phyloP scores from a whole-genome alignment of 768 basidiomycete genomes.

The Chalciporus sphaerocephalus region DNA sequence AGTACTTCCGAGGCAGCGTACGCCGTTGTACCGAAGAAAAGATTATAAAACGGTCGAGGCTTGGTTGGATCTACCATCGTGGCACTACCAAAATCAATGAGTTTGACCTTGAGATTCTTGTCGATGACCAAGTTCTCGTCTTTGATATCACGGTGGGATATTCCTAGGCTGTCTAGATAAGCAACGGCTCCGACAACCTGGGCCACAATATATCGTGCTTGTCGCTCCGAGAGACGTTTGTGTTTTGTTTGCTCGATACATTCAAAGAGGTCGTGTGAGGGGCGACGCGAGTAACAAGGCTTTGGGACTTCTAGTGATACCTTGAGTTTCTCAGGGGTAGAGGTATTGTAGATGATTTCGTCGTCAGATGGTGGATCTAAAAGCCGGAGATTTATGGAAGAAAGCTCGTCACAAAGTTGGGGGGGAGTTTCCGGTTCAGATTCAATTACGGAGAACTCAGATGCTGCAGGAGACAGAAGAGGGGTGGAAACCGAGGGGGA shows the following conservation, averaged over 20 bases:
- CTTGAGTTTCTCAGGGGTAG: slow-evolving; percentile 6
- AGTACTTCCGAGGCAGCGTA: slow-evolving; percentile 96
- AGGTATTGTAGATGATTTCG: slow-evolving; percentile 3
- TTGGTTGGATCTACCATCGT: slow-evolving; percentile 62
- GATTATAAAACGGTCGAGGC: slow-evolving; percentile 62
- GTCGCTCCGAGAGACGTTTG: slow-evolving; percentile 71
- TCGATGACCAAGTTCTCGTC: slow-evolving; percentile 92
- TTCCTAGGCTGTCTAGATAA: slow-evolving; percentile 77
- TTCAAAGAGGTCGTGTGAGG: slow-evolving; percentile 91
- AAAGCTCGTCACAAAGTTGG: slow-evolving; percentile 25
- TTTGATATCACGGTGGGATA: slow-evolving; percentile 94
- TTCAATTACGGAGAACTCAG: slow-evolving; percentile 42
- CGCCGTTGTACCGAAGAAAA: slow-evolving; percentile 91
- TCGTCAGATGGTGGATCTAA: slow-evolving; percentile 12
- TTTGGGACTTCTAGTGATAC: slow-evolving; percentile 24
- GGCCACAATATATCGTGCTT: slow-evolving; percentile 77
- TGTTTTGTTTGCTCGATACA: slow-evolving; percentile 86
- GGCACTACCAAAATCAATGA: slow-evolving; percentile 95
- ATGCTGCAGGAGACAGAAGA: slow-evolving; percentile 53
- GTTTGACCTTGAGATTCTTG: slow-evolving; percentile 74
- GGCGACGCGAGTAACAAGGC: slow-evolving; percentile 56
- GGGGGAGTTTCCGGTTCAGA: slow-evolving; percentile 45
- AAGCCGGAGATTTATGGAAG: slow-evolving; percentile 17
- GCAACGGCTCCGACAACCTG: slow-evolving; percentile 85
- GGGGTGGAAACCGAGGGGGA: slow-evolving; percentile 41